Conservation (phyloP, 805 yeast genomes). For the Nakazawaea ishiwadae region DNA sequence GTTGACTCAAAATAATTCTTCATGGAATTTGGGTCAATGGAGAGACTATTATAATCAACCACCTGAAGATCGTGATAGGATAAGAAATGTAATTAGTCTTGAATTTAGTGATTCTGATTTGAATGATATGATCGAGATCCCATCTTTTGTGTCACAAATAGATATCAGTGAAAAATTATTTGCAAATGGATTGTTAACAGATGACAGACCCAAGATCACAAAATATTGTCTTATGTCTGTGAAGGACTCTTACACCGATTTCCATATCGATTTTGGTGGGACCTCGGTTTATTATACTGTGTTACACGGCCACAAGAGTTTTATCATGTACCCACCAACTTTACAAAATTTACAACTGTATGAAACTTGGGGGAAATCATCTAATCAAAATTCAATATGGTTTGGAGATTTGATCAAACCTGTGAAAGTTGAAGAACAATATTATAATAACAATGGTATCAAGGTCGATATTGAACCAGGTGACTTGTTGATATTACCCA, state of each 20-base stretch:
- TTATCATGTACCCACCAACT: constrained; percentile 79
- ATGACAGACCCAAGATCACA: constrained; percentile 53
- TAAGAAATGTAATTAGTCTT: constrained; percentile 75
- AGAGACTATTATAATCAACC: constrained; percentile 56
- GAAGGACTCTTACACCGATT: constrained; percentile 75
- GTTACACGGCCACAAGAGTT: constrained; percentile 67
- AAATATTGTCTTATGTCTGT: constrained; percentile 87
- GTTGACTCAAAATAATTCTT: constrained; percentile 64
- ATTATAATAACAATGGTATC: constrained; percentile 30
- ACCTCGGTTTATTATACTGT: constrained; percentile 88
- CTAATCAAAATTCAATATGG: constrained; percentile 60
- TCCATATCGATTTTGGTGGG: constrained; percentile 90
- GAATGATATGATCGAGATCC: constrained; percentile 50
- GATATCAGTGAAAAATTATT: constrained; percentile 64
- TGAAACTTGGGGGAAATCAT: constrained; percentile 66
- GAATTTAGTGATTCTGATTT: constrained; percentile 63
- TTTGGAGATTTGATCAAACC: constrained; percentile 45
- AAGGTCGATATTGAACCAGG: constrained; percentile 41
- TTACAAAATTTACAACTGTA: constrained; percentile 54
- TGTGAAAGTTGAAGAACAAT: constrained; percentile 13
- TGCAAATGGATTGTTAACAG: neutral
- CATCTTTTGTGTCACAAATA: constrained; percentile 55
- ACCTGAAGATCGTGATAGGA: constrained; percentile 48
- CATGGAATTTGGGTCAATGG: constrained; percentile 76
- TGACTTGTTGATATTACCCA: constrained; percentile 77